Percentiles rank a stretch among this genome's conserved stretches.
Conservation (phyloP, 108 stramenopile genomes). For the Conticribra guillardii region DNA sequence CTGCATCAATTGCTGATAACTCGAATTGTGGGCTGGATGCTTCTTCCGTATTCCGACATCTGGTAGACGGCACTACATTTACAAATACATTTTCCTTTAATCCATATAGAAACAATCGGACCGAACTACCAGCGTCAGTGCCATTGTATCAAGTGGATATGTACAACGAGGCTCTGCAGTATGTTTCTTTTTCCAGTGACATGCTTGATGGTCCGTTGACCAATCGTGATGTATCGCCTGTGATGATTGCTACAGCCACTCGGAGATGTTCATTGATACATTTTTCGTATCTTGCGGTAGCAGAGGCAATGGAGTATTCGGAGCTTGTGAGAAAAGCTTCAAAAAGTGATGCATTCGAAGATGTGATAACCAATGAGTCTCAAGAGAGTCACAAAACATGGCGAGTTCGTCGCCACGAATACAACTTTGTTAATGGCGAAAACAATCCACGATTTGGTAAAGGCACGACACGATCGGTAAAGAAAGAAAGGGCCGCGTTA, state of each 20-base stretch:
- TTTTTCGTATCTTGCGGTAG: constrained; percentile 61
- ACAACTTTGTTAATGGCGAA: constrained; percentile 17
- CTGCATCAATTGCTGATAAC: constrained; percentile 25
- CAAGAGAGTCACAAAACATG: constrained; percentile 42
- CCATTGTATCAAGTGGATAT: constrained; percentile 28
- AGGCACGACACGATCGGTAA: constrained; percentile 52
- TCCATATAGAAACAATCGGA: constrained; percentile 12
- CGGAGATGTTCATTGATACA: constrained; percentile 72
- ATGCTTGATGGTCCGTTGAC: background rate
- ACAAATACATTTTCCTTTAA: constrained; percentile 32
- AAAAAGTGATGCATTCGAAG: constrained; percentile 53
- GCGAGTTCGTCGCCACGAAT: constrained; percentile 59
- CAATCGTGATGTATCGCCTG: constrained; percentile 18
- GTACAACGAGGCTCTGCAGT: constrained; percentile 78
- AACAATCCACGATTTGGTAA: constrained; percentile 65
- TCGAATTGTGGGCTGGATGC: constrained; percentile 14
- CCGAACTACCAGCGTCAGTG: constrained; percentile 2
- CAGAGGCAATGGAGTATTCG: constrained; percentile 44
- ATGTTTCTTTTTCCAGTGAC: constrained; percentile 28
- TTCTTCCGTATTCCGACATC: constrained; percentile 24
- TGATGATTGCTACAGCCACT: constrained; percentile 45
- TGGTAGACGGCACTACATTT: constrained; percentile 38
- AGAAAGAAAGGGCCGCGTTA: constrained; percentile 57
- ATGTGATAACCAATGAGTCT: constrained; percentile 59
- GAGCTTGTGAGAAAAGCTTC: constrained; percentile 44